A percentile compares a stretch with the other conserved stretches of the same genome.
Evolutionary conservation across 306 rosid genomes (phyloP).

Genomic region (Carpinus fangiana): DNA sequence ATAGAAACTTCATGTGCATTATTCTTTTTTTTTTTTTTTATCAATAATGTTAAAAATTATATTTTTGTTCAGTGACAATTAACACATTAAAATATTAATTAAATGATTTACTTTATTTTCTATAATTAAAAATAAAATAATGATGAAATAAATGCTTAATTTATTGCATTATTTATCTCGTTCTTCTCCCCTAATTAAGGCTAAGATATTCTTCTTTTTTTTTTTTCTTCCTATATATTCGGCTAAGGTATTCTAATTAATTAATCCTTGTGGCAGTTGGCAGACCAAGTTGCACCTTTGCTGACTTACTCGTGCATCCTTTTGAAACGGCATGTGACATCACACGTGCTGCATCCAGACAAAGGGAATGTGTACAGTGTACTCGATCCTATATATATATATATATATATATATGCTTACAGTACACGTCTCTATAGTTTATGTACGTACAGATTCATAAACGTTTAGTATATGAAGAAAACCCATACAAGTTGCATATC

Average conservation of each 20-base stretch:
- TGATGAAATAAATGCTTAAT: too few relatives aligned
- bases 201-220: too few relatives aligned
- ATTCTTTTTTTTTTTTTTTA: too few relatives aligned
- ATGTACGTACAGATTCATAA: neutral
- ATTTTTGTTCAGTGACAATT: too few relatives aligned
- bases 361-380: constrained; percentile 66
- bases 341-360: constrained; percentile 72
- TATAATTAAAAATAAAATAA: too few relatives aligned
- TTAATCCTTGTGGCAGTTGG: neutral
- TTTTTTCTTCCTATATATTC: too few relatives aligned
- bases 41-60: too few relatives aligned
- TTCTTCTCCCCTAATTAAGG: too few relatives aligned
- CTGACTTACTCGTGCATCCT: constrained; percentile 31
- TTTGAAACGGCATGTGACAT: constrained; percentile 63
- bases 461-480: neutral
- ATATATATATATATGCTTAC: constrained; percentile 2
- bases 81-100: too few relatives aligned
- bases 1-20: too few relatives aligned
- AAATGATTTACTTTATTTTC: too few relatives aligned
- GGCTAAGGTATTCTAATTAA: neutral
- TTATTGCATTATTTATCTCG: too few relatives aligned
- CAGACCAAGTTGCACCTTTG: constrained; percentile 46
- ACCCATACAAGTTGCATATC: neutral
- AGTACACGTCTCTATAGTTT: constrained; percentile 32
- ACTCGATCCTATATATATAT: constrained; percentile 16